Evolutionary conservation across 495 filamentous ascomycete genomes (phyloP).

Genomic region (Penicillium lividum): DNA sequence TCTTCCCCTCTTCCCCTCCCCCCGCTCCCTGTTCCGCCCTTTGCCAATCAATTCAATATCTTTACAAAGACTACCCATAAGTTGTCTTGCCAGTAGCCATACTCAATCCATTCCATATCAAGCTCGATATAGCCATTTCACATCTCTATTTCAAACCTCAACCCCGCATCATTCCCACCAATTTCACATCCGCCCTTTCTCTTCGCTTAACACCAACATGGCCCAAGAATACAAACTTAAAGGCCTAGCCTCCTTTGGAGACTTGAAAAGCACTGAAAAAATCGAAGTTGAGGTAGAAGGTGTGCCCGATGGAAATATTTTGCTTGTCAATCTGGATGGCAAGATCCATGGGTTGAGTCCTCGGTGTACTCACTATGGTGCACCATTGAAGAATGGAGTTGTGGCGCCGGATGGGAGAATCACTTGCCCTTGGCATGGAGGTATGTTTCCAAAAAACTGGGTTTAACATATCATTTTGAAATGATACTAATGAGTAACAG

Average conservation of each 20-base stretch:
- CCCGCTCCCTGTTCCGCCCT: constrained; percentile 14
- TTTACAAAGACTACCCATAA: neutral
- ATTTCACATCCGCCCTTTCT: neutral
- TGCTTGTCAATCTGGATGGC: constrained; percentile 75
- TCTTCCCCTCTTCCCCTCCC: constrained; percentile 3
- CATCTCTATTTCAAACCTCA: neutral
- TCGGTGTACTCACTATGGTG: constrained; percentile 95
- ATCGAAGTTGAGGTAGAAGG: constrained; percentile 88
- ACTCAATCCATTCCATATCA: neutral
- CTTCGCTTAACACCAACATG: constrained; percentile 38
- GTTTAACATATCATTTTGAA: no score
- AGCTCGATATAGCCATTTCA: neutral
- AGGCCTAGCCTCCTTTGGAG: constrained; percentile 63
- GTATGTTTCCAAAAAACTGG: constrained; percentile 37
- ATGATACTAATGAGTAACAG: constrained; percentile 40
- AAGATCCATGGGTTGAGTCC: constrained; percentile 75
- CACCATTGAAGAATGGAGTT: constrained; percentile 81
- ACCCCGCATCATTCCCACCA: neutral
- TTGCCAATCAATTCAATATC: constrained; percentile 9
- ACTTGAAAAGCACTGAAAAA: constrained; percentile 73
- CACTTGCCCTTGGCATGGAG: constrained; percentile 95
- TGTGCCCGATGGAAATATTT: constrained; percentile 77
- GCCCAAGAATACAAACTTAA: constrained; percentile 84
- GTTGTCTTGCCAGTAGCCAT: neutral
- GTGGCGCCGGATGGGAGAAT: constrained; percentile 78